phyloP scores from a whole-genome alignment of 306 rosid genomes.

The Sechiopsis laciniata region DNA sequence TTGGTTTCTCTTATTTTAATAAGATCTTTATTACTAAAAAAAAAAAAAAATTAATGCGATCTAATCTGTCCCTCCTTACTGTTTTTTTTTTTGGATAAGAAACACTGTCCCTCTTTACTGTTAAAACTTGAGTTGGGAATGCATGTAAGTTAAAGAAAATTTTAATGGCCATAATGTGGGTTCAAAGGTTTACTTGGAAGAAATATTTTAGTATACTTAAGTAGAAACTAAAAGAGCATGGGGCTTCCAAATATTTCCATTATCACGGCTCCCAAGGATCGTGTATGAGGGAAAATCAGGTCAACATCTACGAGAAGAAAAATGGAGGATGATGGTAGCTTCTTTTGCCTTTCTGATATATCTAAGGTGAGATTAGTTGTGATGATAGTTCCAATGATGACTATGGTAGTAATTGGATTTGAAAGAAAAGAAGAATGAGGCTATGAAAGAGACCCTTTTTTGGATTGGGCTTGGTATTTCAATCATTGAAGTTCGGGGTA shows the following conservation, averaged over 20 bases:
- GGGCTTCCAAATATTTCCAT: not conserved
- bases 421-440: not conserved
- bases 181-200: not conserved
- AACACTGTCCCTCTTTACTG: too few relatives aligned
- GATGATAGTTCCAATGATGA: not conserved
- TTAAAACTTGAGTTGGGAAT: not conserved
- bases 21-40: not conserved
- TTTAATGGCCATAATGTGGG: not conserved
- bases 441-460: not conserved
- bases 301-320: not conserved
- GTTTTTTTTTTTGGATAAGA: too few relatives aligned
- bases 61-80: not conserved
- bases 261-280: not conserved
- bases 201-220: not conserved
- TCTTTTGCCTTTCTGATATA: not conserved
- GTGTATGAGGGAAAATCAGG: not conserved
- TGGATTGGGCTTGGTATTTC: not conserved
- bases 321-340: not conserved
- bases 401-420: not conserved
- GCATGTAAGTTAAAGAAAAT: not conserved
- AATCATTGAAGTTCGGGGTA: not conserved
- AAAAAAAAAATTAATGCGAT: not conserved
- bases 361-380: slow-evolving; percentile 3
- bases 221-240: not conserved
- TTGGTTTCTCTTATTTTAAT: not conserved